Evolutionary conservation across 2,329 filamentous ascomycete genomes (phyloP).

Genomic region (Paecilomyces fulvus): DNA sequence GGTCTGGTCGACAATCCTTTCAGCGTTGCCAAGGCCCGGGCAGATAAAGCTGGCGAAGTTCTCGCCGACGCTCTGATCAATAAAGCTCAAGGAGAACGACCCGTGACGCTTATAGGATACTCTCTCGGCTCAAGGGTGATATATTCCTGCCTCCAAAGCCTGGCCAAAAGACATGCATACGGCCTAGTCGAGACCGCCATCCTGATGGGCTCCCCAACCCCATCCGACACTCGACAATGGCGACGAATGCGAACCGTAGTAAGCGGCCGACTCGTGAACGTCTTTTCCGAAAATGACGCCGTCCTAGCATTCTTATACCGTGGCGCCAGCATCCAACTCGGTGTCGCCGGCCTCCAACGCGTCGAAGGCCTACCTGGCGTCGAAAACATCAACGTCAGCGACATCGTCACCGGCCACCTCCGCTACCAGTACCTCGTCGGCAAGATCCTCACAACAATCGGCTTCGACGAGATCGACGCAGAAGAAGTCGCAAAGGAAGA

Average conservation of each 20-base stretch:
- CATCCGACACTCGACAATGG: constrained; percentile 66
- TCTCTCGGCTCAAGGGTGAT: constrained; percentile 75
- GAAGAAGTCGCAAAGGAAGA: constrained; percentile 37
- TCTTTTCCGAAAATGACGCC: constrained; percentile 79
- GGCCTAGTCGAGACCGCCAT: constrained; percentile 78
- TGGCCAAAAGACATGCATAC: constrained; percentile 72
- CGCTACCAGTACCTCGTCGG: constrained; percentile 62
- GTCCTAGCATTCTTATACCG: constrained; percentile 83
- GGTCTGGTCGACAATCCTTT: constrained; percentile 74
- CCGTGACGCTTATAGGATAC: constrained; percentile 73
- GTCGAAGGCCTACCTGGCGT: constrained; percentile 46
- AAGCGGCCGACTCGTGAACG: constrained; percentile 74
- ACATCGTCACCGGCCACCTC: constrained; percentile 59
- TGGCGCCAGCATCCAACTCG: constrained; percentile 70
- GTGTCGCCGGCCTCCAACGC: constrained; percentile 73
- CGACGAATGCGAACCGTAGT: constrained; percentile 68
- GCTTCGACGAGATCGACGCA: constrained; percentile 58
- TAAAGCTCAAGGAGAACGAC: constrained; percentile 70
- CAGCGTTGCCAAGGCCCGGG: constrained; percentile 63
- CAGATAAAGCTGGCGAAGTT: constrained; percentile 70
- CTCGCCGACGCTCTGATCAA: constrained; percentile 77
- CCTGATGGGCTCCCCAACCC: constrained; percentile 71
- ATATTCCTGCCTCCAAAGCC: constrained; percentile 66
- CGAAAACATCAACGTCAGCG: constrained; percentile 61
- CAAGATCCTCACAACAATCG: constrained; percentile 56